These are phyloP conservation scores for Trebouxia sp. DNA, from an alignment of 139 green algal genomes.

Conservation along the genomic window DNA sequence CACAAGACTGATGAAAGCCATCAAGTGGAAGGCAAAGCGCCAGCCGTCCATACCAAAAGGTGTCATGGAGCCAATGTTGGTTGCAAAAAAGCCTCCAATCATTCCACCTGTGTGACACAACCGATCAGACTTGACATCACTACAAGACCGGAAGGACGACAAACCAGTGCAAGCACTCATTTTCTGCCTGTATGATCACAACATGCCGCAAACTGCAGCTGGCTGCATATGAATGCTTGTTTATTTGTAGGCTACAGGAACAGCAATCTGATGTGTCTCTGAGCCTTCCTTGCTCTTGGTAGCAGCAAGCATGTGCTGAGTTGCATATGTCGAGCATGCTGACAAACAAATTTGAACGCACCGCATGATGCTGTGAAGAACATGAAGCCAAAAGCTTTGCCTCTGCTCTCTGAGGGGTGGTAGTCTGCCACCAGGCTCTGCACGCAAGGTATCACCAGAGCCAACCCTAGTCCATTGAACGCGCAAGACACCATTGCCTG, in stretches of 20 bases:
- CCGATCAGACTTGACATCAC: too few species aligned
- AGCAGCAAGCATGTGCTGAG: too few species aligned
- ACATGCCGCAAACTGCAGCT: too few species aligned
- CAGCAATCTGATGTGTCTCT: too few species aligned
- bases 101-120: constrained; percentile 43
- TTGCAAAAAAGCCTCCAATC: constrained; percentile 57
- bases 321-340: too few species aligned
- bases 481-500: constrained; percentile 52
- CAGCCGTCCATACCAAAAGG: constrained; percentile 64
- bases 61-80: constrained; percentile 37
- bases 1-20: constrained; percentile 42
- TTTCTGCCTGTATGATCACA: too few species aligned
- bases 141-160: too few species aligned
- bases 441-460: constrained; percentile 73
- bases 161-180: too few species aligned
- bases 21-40: constrained; percentile 64
- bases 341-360: not conserved
- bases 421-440: constrained; percentile 73
- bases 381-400: constrained; percentile 66
- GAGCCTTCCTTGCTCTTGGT: not conserved
- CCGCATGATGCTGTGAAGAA: constrained; percentile 23
- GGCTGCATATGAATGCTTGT: too few species aligned
- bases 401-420: constrained; percentile 54
- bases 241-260: too few species aligned
- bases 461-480: constrained; percentile 73